Conservation (phyloP, 2,329 filamentous ascomycete species). For the Alternaria hordeiaustralica region DNA sequence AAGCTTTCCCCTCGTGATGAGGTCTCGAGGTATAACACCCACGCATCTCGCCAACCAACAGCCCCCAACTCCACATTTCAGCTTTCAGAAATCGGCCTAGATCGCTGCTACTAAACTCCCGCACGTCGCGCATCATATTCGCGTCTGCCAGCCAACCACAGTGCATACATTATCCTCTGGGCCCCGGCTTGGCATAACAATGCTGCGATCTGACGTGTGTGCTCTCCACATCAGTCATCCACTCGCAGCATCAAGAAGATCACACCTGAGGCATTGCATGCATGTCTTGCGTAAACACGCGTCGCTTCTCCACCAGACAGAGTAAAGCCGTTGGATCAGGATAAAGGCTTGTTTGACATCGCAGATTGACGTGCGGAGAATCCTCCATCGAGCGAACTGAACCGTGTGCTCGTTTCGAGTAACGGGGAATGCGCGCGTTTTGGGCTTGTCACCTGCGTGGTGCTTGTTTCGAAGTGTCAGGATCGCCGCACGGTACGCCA, state of each 20-base stretch:
- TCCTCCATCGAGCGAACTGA: not conserved
- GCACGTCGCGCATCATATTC: not conserved
- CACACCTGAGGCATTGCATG: not conserved
- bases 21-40: not conserved
- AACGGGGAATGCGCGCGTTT: not conserved
- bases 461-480: not conserved
- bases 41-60: not conserved
- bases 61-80: slow-evolving; percentile 1
- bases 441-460: not conserved
- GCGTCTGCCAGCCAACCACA: not conserved
- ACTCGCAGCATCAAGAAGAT: not conserved
- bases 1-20: slow-evolving; percentile 1
- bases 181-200: not conserved
- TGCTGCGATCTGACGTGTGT: slow-evolving; percentile 7
- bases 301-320: not conserved
- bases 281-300: not conserved
- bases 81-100: not conserved
- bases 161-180: not conserved
- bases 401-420: not conserved
- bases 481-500: not conserved
- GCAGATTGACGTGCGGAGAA: not conserved
- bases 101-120: not conserved
- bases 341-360: not conserved
- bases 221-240: slow-evolving; percentile 1
- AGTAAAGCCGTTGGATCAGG: not conserved